Percentiles rank a stretch among this genome's conserved stretches.
Conservation (phyloP, 441 rosid species). For the Erodium trifolium region DNA sequence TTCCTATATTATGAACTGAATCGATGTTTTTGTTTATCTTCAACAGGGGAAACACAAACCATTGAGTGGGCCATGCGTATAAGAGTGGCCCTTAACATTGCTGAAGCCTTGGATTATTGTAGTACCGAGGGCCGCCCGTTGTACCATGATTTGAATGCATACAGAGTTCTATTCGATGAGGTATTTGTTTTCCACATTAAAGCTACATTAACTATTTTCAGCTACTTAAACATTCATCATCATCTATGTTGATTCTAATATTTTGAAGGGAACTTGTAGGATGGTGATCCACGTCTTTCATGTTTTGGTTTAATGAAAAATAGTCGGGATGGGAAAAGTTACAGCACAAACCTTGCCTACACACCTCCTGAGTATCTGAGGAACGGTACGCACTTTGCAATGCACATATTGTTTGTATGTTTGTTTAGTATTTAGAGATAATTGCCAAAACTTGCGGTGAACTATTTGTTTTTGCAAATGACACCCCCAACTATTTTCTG, state of each 20-base stretch:
- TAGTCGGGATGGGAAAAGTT: constrained; percentile 69
- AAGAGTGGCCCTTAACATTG: constrained; percentile 47
- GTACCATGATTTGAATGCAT: constrained; percentile 63
- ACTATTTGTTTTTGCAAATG: no score
- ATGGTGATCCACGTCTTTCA: constrained; percentile 61
- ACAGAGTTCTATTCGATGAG: constrained; percentile 67
- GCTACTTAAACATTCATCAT: neutral
- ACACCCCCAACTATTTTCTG: no score
- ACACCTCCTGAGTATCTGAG: constrained; percentile 64
- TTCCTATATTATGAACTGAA: neutral
- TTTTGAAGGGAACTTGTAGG: constrained; percentile 20
- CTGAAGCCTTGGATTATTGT: constrained; percentile 61
- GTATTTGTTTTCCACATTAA: constrained; percentile 21
- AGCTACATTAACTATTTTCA: neutral
- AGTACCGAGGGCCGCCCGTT: constrained; percentile 39
- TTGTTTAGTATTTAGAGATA: neutral
- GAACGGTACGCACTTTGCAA: constrained; percentile 33
- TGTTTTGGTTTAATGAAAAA: constrained; percentile 66
- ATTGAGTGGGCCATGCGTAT: constrained; percentile 76
- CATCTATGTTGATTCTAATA: neutral
- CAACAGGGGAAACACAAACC: constrained; percentile 67
- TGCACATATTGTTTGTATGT: neutral
- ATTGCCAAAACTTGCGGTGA: no score
- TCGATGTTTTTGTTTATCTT: neutral
- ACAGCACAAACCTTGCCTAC: constrained; percentile 63